phyloP scores from a whole-genome alignment of 2,329 filamentous ascomycete species.

The Cladosporium oxysporum region DNA sequence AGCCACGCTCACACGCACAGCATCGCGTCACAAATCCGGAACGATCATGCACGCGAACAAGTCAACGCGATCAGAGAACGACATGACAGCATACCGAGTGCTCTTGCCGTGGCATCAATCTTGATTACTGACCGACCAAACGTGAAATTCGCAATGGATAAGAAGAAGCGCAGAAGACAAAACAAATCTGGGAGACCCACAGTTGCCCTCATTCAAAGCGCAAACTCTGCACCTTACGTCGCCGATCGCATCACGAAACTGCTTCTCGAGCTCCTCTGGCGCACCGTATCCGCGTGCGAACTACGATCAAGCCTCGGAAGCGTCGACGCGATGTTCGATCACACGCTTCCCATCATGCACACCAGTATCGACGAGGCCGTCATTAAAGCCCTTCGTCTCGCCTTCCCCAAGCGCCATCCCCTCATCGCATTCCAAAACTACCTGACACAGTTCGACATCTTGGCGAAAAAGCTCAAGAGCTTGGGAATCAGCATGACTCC shows the following conservation, averaged over 20 bases:
- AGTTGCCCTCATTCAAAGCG: not conserved
- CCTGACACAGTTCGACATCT: not conserved
- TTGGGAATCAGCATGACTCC: not conserved
- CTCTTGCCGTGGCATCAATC: not conserved
- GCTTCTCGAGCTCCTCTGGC: constrained; percentile 25
- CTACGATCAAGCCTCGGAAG: constrained; percentile 20
- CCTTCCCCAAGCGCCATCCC: not conserved
- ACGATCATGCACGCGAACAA: not conserved
- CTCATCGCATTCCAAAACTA: constrained; percentile 18
- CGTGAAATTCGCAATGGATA: not conserved
- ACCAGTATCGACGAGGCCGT: constrained; percentile 26
- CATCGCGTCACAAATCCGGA: too few species aligned
- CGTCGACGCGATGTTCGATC: not conserved
- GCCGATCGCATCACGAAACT: constrained; percentile 26
- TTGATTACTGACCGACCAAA: not conserved
- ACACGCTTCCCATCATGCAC: constrained; percentile 6
- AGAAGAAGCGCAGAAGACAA: not conserved
- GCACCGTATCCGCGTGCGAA: constrained; percentile 25
- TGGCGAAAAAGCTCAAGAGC: not conserved
- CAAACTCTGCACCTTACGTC: constrained; percentile 13
- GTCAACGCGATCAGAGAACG: not conserved
- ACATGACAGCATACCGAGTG: not conserved
- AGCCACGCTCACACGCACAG: not conserved
- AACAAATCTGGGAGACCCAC: not conserved
- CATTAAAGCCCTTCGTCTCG: constrained; percentile 19